phyloP scores from a whole-genome alignment of 306 rosid genomes.

The Comarum palustre region DNA sequence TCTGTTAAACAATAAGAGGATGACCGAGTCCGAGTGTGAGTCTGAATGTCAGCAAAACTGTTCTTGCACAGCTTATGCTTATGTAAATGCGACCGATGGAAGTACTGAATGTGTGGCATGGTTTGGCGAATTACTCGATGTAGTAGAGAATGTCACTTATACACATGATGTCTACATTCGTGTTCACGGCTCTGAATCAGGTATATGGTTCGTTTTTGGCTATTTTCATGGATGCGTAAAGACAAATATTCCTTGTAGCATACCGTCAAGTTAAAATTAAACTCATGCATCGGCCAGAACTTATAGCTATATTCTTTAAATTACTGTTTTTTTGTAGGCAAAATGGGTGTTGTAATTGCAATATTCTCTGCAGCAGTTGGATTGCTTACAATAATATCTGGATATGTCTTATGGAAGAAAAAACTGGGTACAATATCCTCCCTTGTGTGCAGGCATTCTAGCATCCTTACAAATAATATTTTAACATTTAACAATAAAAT shows the following conservation, averaged over 20 bases:
- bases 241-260: background rate
- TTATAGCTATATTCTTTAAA: background rate
- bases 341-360: background rate
- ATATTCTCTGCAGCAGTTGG: background rate
- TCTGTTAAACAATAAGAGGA: background rate
- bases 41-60: constrained; percentile 40
- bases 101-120: background rate
- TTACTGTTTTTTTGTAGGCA: too few relatives aligned
- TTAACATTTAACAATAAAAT: background rate
- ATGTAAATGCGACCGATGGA: background rate
- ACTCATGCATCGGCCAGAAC: background rate
- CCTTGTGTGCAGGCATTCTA: background rate
- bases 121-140: constrained; percentile 10
- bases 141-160: background rate
- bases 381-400: background rate
- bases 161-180: background rate
- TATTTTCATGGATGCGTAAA: background rate
- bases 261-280: background rate
- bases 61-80: constrained; percentile 64
- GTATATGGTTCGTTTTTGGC: background rate
- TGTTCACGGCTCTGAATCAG: background rate
- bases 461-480: background rate
- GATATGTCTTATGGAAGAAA: constrained; percentile 1
- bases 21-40: constrained; percentile 35
- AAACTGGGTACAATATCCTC: background rate